A percentile compares a stretch with the other conserved stretches of the same genome.
phyloP scores from a whole-genome alignment of 495 filamentous ascomycete species.

The Hyaloscypha variabilis region DNA sequence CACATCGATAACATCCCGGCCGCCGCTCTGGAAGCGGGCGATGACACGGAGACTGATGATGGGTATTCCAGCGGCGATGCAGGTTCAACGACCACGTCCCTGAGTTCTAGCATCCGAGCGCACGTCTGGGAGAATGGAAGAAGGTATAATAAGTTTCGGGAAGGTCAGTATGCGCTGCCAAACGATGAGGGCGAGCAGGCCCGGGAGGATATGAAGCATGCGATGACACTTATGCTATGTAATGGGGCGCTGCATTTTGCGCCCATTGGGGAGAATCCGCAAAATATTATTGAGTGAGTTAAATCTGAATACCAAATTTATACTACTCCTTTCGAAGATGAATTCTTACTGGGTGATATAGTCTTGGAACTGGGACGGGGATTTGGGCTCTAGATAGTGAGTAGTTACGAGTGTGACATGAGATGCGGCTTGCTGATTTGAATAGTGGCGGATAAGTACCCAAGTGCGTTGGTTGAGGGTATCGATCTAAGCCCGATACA shows the following conservation, averaged over 20 bases:
- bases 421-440: background rate
- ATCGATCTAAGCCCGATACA: slow-evolving; percentile 40
- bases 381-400: slow-evolving; percentile 57
- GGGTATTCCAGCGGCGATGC: slow-evolving; percentile 32
- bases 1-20: background rate
- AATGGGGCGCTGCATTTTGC: slow-evolving; percentile 21
- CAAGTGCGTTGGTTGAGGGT: slow-evolving; percentile 42
- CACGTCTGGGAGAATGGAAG: slow-evolving; percentile 53
- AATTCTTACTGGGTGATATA: background rate
- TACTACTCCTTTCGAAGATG: no score
- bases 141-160: slow-evolving; percentile 55
- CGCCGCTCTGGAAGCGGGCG: background rate
- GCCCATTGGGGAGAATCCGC: slow-evolving; percentile 38
- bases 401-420: background rate
- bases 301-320: no score
- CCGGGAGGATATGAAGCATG: slow-evolving; percentile 43
- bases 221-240: slow-evolving; percentile 39
- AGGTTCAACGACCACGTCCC: slow-evolving; percentile 37
- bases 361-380: slow-evolving; percentile 56
- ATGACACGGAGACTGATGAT: slow-evolving; percentile 26
- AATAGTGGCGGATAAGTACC: slow-evolving; percentile 46
- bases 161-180: slow-evolving; percentile 51
- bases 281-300: slow-evolving; percentile 43
- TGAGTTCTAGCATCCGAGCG: slow-evolving; percentile 44
- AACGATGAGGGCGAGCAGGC: slow-evolving; percentile 27